Evolutionary conservation across 495 filamentous ascomycete genomes (phyloP).

Genomic region (Schizothecium vesticola): DNA sequence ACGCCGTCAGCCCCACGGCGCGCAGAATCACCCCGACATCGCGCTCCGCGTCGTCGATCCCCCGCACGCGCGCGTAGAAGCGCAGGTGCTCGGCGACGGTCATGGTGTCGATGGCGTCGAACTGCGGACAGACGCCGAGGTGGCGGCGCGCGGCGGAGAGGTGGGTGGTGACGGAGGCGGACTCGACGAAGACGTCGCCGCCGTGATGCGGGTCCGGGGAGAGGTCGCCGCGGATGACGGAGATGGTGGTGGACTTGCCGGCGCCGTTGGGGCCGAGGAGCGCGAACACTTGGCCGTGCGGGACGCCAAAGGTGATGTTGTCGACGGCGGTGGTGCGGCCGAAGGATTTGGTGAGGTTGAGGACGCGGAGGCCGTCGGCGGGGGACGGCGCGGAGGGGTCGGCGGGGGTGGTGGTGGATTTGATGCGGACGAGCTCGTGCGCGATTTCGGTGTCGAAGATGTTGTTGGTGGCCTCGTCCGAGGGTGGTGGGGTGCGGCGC

Average conservation of each 20-base stretch:
- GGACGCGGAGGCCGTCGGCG: slow-evolving; percentile 65
- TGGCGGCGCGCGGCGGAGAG: slow-evolving; percentile 61
- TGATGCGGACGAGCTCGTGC: slow-evolving; percentile 41
- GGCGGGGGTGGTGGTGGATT: slow-evolving; percentile 33
- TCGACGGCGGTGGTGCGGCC: slow-evolving; percentile 66
- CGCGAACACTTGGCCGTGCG: slow-evolving; percentile 73
- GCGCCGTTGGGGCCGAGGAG: slow-evolving; percentile 85
- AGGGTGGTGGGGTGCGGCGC: background rate
- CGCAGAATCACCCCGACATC: slow-evolving; percentile 56
- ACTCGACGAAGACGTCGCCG: slow-evolving; percentile 71
- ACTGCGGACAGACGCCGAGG: slow-evolving; percentile 76
- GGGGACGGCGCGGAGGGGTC: slow-evolving; percentile 46
- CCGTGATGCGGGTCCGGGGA: slow-evolving; percentile 50
- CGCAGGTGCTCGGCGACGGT: slow-evolving; percentile 63
- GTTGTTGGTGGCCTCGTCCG: slow-evolving; percentile 10
- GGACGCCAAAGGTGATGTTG: slow-evolving; percentile 74
- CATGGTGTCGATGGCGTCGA: slow-evolving; percentile 65
- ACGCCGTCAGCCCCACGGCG: slow-evolving; percentile 56
- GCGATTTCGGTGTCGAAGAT: slow-evolving; percentile 43
- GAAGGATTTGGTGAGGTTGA: slow-evolving; percentile 73
- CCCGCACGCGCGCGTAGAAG: slow-evolving; percentile 69
- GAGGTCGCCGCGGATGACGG: slow-evolving; percentile 77
- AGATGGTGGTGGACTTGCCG: slow-evolving; percentile 82
- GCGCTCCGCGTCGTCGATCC: slow-evolving; percentile 56
- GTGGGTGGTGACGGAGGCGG: slow-evolving; percentile 58